Conservation (phyloP, 768 basidiomycete genomes). For the Macrocybe gigantea region DNA sequence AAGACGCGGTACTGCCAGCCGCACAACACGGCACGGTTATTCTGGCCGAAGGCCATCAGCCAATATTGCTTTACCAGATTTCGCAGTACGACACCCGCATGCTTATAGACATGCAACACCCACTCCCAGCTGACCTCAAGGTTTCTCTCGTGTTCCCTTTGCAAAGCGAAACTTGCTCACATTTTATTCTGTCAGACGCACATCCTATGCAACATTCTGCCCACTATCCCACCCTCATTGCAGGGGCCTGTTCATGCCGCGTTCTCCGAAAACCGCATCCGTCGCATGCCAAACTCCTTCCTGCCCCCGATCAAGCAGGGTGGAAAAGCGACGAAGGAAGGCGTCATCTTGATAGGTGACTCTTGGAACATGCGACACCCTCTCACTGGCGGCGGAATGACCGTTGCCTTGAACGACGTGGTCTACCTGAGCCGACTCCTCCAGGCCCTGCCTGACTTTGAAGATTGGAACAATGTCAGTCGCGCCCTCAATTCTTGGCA, state of each 20-base stretch:
- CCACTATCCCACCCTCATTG: constrained; percentile 73
- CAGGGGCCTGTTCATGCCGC: constrained; percentile 61
- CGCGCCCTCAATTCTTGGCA: constrained; percentile 66
- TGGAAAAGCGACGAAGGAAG: constrained; percentile 45
- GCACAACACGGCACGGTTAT: constrained; percentile 80
- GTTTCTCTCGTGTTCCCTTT: constrained; percentile 27
- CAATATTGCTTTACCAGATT: constrained; percentile 92
- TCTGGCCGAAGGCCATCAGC: constrained; percentile 75
- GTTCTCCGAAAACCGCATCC: constrained; percentile 72
- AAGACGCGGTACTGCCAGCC: constrained; percentile 69
- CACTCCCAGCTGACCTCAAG: constrained; percentile 79
- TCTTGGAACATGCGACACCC: constrained; percentile 99
- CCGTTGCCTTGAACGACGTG: constrained; percentile 86
- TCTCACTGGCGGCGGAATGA: constrained; percentile 97
- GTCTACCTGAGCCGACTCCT: constrained; percentile 67
- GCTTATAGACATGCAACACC: constrained; percentile 83
- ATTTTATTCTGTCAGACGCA: constrained; percentile 37
- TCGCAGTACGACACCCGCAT: constrained; percentile 85
- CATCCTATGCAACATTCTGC: constrained; percentile 68
- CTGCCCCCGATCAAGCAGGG: constrained; percentile 75
- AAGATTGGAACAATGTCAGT: constrained; percentile 50
- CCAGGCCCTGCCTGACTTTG: constrained; percentile 31
- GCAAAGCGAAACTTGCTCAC: neutral
- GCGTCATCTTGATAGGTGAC: constrained; percentile 85
- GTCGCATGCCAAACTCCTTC: constrained; percentile 95